Evolutionary conservation across 257 asterid species (phyloP), one percentile per base, ranked within the genome.

Genomic region (Linderniella brevidens): DNA sequence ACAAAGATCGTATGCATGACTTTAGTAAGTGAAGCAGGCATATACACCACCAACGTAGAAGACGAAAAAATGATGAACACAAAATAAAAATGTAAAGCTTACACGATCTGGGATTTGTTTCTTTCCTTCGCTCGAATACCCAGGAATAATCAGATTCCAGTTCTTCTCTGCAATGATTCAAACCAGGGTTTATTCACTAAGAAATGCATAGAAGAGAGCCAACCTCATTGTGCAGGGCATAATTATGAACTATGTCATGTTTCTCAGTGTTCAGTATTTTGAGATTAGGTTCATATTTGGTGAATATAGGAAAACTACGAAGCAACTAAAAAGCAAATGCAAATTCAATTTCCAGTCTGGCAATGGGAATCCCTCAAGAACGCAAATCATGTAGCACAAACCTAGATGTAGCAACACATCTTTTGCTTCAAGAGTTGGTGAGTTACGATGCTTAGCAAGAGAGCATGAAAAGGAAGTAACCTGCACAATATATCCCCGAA

Each of bases 381-480:
- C 36, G 42, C 39, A 54, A 13, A 58, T 36, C 17, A 50, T 19
- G 20, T 58, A 65, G 63, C 61, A 69, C 92, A 70, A 65, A 90
- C 98, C 98, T 76, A 90, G 76, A 77, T 78, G 94, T 72, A 90
- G 75, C 70, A 76, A 58, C 35, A 84, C 72, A 63, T 90, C 98
- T 78, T 85, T 90, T 44, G 96, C 65, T 60, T 90, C 98, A 66
- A 90, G 46, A 32, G 90, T 90, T 16, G 96, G 73, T 50, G 98
- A 90, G 42, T 78, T 85, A 57, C 98, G 78, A 71, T 90, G 98
- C 80, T 90, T 90, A 20, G 98, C 98, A 66, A 90, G 63, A 62
- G 71, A 58, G 80, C 98, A 90, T 38, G 96, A 82, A 66, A 70
- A 72, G 60, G 84, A 25, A 55, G 94, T 76, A 41, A 79, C 96